Evolutionary conservation across 306 rosid genomes (phyloP).

Genomic region (Pterocarpus santalinus): DNA sequence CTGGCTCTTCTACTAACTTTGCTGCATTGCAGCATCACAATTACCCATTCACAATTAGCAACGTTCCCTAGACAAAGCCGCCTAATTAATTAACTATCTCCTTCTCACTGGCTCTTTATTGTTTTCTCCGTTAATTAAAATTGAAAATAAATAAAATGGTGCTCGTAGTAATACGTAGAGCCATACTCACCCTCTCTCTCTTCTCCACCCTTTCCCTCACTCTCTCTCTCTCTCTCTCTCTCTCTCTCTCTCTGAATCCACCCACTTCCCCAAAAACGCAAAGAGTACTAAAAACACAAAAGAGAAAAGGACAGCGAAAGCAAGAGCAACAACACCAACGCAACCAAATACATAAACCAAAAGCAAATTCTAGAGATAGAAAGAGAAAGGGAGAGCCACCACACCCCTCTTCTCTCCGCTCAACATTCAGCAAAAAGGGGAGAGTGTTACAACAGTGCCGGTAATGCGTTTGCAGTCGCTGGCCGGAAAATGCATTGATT

Average conservation of each 20-base stretch:
- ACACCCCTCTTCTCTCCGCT: not conserved
- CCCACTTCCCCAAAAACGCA: slow-evolving; percentile 55
- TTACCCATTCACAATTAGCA: not conserved
- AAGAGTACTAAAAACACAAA: slow-evolving; percentile 26
- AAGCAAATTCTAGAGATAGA: slow-evolving; percentile 22
- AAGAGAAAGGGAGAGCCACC: not conserved
- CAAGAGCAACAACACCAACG: slow-evolving; percentile 27
- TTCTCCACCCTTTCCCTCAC: not conserved
- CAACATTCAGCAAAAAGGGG: no score
- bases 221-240: not conserved
- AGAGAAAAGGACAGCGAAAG: slow-evolving; percentile 36
- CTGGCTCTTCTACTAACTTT: not conserved
- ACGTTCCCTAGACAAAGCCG: slow-evolving; percentile 68
- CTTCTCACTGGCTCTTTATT: not conserved
- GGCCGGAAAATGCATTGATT: slow-evolving; percentile 51
- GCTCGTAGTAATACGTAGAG: not conserved
- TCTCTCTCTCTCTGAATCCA: slow-evolving; percentile 48
- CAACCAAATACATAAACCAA: not conserved
- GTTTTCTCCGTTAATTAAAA: not conserved
- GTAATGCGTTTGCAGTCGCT: not conserved
- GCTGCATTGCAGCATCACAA: no score
- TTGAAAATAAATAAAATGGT: not conserved
- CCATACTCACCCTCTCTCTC: not conserved
- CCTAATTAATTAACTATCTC: slow-evolving; percentile 38
- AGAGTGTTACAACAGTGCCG: no score